Percentiles rank a stretch among this genome's conserved stretches.
phyloP scores from a whole-genome alignment of 305 asterid genomes.

The Fraxinus sp. region DNA sequence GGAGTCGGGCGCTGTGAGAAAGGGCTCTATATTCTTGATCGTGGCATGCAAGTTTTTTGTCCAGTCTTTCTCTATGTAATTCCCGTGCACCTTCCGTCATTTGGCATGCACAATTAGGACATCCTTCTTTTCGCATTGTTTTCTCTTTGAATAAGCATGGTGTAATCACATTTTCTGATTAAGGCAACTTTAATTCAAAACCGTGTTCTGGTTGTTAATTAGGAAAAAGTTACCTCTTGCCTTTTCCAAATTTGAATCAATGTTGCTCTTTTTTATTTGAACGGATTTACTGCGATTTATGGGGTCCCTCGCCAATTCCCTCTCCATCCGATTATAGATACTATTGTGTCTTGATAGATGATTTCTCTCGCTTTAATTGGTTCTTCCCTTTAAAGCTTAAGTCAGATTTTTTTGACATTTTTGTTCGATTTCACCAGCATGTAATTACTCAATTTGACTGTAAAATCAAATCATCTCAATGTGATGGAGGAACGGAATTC shows the following conservation, averaged over 20 bases:
- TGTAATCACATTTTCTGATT: not conserved
- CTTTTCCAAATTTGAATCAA: not conserved
- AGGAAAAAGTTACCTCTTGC: not conserved
- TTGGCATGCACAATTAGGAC: conserved; percentile 12
- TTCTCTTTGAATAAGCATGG: not conserved
- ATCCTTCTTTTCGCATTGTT: not conserved
- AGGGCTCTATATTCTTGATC: not conserved
- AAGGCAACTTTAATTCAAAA: no score
- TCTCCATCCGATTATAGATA: not conserved
- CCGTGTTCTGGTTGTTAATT: not conserved
- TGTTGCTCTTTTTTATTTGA: not conserved
- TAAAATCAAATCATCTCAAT: not conserved
- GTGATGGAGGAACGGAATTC: not conserved
- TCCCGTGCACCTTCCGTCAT: not conserved
- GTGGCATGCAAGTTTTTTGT: not conserved
- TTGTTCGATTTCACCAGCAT: not conserved
- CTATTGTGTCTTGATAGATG: not conserved
- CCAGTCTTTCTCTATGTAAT: not conserved
- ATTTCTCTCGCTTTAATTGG: not conserved
- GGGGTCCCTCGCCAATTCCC: not conserved
- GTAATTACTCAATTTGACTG: not conserved
- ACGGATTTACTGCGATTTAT: not conserved
- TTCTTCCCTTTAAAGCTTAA: not conserved
- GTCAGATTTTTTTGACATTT: not conserved
- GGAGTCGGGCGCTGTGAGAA: conserved; percentile 5